Conservation (phyloP, 2,329 filamentous ascomycete species). For the Aspergillus phoenicis region DNA sequence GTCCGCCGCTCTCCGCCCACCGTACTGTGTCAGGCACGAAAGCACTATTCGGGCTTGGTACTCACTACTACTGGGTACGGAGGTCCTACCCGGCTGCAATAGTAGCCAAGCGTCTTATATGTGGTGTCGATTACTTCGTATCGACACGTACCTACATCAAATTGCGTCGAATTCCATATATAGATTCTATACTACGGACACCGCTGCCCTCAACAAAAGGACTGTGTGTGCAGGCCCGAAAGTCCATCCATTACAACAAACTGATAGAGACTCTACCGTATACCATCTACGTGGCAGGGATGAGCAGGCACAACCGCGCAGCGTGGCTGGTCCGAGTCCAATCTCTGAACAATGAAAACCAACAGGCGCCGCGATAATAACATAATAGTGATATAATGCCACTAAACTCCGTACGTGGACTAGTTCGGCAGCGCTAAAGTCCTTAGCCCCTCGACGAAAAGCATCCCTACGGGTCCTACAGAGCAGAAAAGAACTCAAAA, state of each 20-base stretch:
- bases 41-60: neutral
- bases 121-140: neutral
- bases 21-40: neutral
- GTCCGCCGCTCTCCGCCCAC: neutral
- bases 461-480: neutral
- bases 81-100: conserved; percentile 2
- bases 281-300: conserved; percentile 3
- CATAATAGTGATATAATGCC: conserved; percentile 3
- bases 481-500: conserved; percentile 8
- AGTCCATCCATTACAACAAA: too few species aligned
- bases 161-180: conserved; percentile 1
- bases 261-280: neutral
- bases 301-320: neutral
- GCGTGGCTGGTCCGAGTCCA: conserved; percentile 1
- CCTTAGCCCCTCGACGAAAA: conserved; percentile 9
- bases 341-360: neutral
- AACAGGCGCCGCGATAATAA: neutral
- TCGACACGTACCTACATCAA: neutral
- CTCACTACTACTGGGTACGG: neutral
- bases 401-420: neutral
- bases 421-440: neutral
- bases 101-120: neutral
- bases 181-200: neutral
- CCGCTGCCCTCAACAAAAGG: neutral
- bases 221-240: too few species aligned